Base-by-base conservation (phyloP, 208 protist species). In the Polymyxa betae region DNA sequence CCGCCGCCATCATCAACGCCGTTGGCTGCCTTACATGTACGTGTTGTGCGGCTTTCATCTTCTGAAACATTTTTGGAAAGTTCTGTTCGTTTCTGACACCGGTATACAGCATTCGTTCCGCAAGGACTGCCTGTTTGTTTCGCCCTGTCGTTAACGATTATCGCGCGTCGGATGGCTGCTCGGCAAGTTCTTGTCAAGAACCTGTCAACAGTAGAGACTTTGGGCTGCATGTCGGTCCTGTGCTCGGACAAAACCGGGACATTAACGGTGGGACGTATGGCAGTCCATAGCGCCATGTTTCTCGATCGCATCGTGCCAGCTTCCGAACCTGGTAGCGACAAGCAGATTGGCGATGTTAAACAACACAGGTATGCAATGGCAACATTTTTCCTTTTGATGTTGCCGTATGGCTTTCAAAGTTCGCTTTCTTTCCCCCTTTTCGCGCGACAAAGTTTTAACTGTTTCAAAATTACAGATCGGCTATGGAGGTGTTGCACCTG, bases 171-270 rank as follows among this genome's bases (percentile, higher is more conserved):
- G 52, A 95, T 98, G 93, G 77, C 94, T 0, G 89, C 41, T 45
- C 93, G 94, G 88, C 94, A 97, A 82, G 95, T 97, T 24, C 64
- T 97, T 10, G 95, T 97, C 5, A 96, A 96, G 54, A 89, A 94
- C 43, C 78, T 97, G 0, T 93, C 95, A 44, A 88, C 94, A 0
- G 95, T 97, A 12, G 96, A 97, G 91, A 97, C 96, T 0, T 94
- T 97, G 0, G 96, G 96, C n/a, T 95, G 95, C 20, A 95, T 93
- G 35, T 94, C 94, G 35, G 88, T 93, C 20, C 97, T 97, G 78
- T 94, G 92, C 88, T 96, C 95, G 0, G 96, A 97, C 93, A 97
- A 97, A 91, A 97, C 96, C 0, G 96, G 96, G 45, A 97, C 96
- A 12, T 90, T 97, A 1, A 97, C 96, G 35, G 0, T 66, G 12